These are phyloP conservation scores for Cercophora samala DNA, from an alignment of 495 filamentous ascomycete genomes.

Conservation along the genomic window DNA sequence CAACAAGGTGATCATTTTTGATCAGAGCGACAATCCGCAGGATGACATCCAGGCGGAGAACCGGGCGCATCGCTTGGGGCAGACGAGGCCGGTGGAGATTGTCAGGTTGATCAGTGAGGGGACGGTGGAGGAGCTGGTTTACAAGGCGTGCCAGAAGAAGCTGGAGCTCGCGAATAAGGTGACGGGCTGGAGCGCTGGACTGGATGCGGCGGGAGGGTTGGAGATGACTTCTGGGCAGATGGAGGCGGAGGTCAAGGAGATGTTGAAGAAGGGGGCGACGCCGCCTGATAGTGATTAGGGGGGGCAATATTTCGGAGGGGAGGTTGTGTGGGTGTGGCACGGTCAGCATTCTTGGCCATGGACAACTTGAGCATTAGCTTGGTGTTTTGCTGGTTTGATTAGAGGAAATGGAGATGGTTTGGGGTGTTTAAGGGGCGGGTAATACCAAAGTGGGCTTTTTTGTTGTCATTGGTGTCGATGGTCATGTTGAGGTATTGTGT, in stretches of 20 bases:
- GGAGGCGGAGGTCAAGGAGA: slow-evolving; percentile 28
- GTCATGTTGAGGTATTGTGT: background rate
- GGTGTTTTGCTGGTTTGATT: background rate
- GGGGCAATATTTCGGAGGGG: too few species aligned
- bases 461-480: background rate
- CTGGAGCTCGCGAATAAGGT: slow-evolving; percentile 87
- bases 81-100: slow-evolving; percentile 84
- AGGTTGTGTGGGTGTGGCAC: background rate
- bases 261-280: slow-evolving; percentile 19
- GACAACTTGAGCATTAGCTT: background rate
- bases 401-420: background rate
- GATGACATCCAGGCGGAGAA: slow-evolving; percentile 97
- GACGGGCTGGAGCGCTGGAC: slow-evolving; percentile 33
- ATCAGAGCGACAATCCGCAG: slow-evolving; percentile 92
- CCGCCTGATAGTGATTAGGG: slow-evolving; percentile 14
- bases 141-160: slow-evolving; percentile 84
- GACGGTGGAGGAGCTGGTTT: slow-evolving; percentile 92
- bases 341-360: background rate
- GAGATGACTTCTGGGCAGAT: slow-evolving; percentile 22
- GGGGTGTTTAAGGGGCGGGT: background rate
- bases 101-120: slow-evolving; percentile 70
- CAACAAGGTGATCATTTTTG: slow-evolving; percentile 97
- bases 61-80: slow-evolving; percentile 90
- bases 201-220: slow-evolving; percentile 24
- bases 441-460: background rate